A percentile compares a stretch with the other conserved stretches of the same genome.
Conservation (phyloP, 2,329 filamentous ascomycete species). For the Fusarium begoniae region DNA sequence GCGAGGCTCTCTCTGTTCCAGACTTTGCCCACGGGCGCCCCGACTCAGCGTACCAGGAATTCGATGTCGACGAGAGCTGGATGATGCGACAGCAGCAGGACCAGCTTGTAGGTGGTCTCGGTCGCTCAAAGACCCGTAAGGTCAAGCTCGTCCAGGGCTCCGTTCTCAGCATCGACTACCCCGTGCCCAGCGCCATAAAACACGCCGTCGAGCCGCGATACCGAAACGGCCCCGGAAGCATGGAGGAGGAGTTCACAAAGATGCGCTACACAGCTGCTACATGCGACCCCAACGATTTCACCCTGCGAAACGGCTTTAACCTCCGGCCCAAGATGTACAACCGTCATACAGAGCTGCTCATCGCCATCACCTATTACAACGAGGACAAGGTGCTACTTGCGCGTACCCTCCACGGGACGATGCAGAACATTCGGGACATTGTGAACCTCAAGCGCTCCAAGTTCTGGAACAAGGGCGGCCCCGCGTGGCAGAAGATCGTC, state of each 20-base stretch:
- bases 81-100: slow-evolving; percentile 37
- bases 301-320: slow-evolving; percentile 39
- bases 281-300: slow-evolving; percentile 41
- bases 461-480: slow-evolving; percentile 41
- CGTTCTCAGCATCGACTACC: slow-evolving; percentile 41
- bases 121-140: slow-evolving; percentile 36
- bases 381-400: slow-evolving; percentile 41
- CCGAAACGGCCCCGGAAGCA: slow-evolving; percentile 27
- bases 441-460: slow-evolving; percentile 40
- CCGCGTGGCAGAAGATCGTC: slow-evolving; percentile 40
- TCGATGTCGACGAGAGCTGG: slow-evolving; percentile 38
- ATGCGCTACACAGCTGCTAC: slow-evolving; percentile 42
- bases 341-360: slow-evolving; percentile 38
- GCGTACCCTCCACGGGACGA: slow-evolving; percentile 36
- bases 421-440: slow-evolving; percentile 41
- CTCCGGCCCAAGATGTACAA: slow-evolving; percentile 41
- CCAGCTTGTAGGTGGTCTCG: slow-evolving; percentile 23
- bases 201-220: slow-evolving; percentile 37
- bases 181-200: slow-evolving; percentile 40
- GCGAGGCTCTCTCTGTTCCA: slow-evolving; percentile 19
- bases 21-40: slow-evolving; percentile 32
- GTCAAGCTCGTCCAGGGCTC: slow-evolving; percentile 41
- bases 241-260: slow-evolving; percentile 38
- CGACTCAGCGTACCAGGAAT: slow-evolving; percentile 33
- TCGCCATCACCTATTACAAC: slow-evolving; percentile 42